These are phyloP conservation scores for Biscogniauxia sp. DNA, from an alignment of 2,329 filamentous ascomycete species.

Conservation along the genomic window DNA sequence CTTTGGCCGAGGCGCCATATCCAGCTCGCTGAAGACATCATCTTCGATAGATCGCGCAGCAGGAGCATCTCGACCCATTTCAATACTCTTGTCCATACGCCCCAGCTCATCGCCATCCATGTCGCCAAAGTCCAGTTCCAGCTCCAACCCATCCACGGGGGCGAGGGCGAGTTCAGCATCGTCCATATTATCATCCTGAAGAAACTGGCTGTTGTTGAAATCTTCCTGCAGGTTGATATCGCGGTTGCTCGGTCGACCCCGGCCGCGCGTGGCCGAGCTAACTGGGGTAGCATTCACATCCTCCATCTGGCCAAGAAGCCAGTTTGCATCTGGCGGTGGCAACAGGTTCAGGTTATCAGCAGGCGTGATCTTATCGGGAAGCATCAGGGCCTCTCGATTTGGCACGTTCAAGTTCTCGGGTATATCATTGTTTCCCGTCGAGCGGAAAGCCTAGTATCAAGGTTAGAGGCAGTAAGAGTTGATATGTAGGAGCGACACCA, in stretches of 20 bases:
- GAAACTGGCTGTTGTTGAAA: conserved; percentile 74
- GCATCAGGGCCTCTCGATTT: conserved; percentile 80
- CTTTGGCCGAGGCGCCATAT: conserved; percentile 56
- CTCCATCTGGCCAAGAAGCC: conserved; percentile 75
- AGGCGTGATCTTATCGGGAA: conserved; percentile 90
- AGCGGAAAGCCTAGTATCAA: conserved; percentile 75
- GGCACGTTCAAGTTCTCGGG: conserved; percentile 78
- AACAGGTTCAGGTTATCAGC: conserved; percentile 76
- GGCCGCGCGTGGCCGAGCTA: conserved; percentile 54
- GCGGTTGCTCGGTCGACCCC: conserved; percentile 47
- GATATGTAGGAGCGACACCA: conserved; percentile 1
- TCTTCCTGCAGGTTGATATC: conserved; percentile 70
- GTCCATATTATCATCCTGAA: conserved; percentile 62
- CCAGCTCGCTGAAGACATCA: conserved; percentile 65
- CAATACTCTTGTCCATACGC: conserved; percentile 63
- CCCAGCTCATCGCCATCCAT: conserved; percentile 68
- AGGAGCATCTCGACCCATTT: conserved; percentile 86
- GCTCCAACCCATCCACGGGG: conserved; percentile 64
- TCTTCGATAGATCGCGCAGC: conserved; percentile 65
- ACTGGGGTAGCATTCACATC: conserved; percentile 54
- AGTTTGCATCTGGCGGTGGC: conserved; percentile 83
- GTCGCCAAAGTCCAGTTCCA: conserved; percentile 68
- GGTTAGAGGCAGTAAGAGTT: conserved; percentile 32
- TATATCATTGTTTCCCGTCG: conserved; percentile 91
- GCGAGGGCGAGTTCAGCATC: conserved; percentile 58